Percentiles rank a stretch among this genome's conserved stretches.
Evolutionary conservation across 2,329 filamentous ascomycete genomes (phyloP).

Genomic region (Akanthomyces dipterigenus): DNA sequence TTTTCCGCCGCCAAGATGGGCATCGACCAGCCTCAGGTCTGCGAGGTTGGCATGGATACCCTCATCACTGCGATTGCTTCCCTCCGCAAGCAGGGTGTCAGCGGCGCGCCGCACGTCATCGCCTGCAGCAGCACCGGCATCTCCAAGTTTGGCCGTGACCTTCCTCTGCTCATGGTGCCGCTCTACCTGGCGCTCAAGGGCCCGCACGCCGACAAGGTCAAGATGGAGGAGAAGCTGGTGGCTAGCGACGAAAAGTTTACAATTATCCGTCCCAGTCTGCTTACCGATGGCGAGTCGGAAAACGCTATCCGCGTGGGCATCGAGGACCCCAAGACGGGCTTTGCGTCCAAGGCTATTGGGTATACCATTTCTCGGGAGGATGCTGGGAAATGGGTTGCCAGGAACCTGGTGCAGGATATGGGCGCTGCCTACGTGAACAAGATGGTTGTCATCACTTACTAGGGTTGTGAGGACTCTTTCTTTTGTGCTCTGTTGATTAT

Average conservation of each 20-base stretch:
- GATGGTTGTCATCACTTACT: constrained; percentile 32
- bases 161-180: constrained; percentile 35
- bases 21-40: constrained; percentile 42
- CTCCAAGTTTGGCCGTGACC: constrained; percentile 29
- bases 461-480: neutral
- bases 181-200: constrained; percentile 36
- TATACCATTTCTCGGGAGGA: constrained; percentile 43
- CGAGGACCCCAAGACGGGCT: constrained; percentile 28
- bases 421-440: constrained; percentile 26
- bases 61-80: constrained; percentile 34
- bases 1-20: constrained; percentile 26
- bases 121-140: constrained; percentile 36
- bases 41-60: constrained; percentile 34
- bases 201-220: constrained; percentile 41
- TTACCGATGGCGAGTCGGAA: constrained; percentile 24
- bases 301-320: constrained; percentile 30
- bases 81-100: constrained; percentile 21
- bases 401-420: constrained; percentile 27
- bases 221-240: constrained; percentile 33
- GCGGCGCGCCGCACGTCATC: constrained; percentile 27
- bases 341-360: constrained; percentile 33
- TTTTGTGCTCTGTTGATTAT: neutral
- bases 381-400: constrained; percentile 39
- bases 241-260: constrained; percentile 27
- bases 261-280: constrained; percentile 31